Base-by-base conservation (phyloP, 768 basidiomycete species). In the Tricholoma hemisulphureum region DNA sequence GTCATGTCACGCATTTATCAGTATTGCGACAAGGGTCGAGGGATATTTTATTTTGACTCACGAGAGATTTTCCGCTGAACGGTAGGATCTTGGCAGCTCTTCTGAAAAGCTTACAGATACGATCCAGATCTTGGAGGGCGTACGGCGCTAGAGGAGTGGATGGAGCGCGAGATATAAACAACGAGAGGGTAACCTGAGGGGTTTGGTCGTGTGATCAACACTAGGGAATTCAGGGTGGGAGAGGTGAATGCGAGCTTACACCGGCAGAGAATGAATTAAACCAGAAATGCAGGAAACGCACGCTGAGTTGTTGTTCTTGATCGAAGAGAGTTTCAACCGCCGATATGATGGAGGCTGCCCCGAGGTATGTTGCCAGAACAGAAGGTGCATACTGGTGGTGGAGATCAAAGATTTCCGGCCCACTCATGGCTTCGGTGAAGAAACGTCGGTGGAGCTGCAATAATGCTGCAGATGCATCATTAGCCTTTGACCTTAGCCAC, bases 191-290 rank as follows among this genome's bases (percentile, higher is more conserved):
- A 56, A 87, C 82, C 86, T 85, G 48, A 4, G 6, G 32, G 54
- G 35, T 2, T 37, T 24, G 8, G 37, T 55, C 57, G 28, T 58
- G 28, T 46, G 18, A 39, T 49, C 24, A 20, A 32, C 41, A 6
- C 46, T 6, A 2, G 32, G 51, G 6, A 16, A 31, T 32, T 23
- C 1, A 26, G 58, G 37, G 31, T 3, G 20, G 18, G 48, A 21
- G 23, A 24, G 4, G 18, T 26, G 31, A 51, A 41, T 13, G 9
- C 39, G 16, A 10, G 76, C 86, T 71, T 67, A 88, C 88, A 58
- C 84, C 84, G 7, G 85, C 85, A 43, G 88, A 88, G 67, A 88
- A 88, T 18, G 82, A 77, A 64, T 90, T 88, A 58, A 86, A 85
- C 88, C 89, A 91, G 63, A 88, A 83, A 67, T 84, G 81, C 69